Conservation (phyloP, 805 yeast species). For the Citeromyces matritensis region DNA sequence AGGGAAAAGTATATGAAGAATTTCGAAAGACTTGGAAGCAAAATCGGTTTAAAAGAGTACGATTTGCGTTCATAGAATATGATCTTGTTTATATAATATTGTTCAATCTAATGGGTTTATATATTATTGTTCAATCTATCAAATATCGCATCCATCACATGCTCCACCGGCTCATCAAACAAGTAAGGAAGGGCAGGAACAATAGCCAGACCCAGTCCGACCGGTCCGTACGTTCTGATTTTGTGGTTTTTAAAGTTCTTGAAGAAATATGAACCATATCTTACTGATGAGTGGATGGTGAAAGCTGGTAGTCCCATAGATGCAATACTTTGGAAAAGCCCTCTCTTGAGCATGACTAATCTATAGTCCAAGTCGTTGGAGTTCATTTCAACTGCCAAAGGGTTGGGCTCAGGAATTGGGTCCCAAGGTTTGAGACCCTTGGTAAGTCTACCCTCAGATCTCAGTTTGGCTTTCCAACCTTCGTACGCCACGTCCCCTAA, state of each 20-base stretch:
- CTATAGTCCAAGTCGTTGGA: constrained; percentile 42
- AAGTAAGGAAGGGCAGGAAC: constrained; percentile 68
- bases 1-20: constrained; percentile 40
- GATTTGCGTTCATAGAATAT: constrained; percentile 33
- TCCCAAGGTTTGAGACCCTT: constrained; percentile 63
- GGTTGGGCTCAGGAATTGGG: constrained; percentile 22
- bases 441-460: constrained; percentile 46
- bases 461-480: constrained; percentile 56
- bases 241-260: constrained; percentile 33
- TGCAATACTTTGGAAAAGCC: constrained; percentile 69
- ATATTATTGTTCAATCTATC: constrained; percentile 17
- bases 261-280: constrained; percentile 49
- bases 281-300: constrained; percentile 66
- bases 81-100: not conserved
- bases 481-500: constrained; percentile 63
- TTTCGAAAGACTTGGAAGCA: constrained; percentile 49
- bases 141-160: constrained; percentile 46
- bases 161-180: constrained; percentile 75
- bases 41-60: constrained; percentile 57
- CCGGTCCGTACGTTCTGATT: constrained; percentile 59
- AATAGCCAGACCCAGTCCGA: constrained; percentile 58
- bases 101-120: not conserved
- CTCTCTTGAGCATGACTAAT: constrained; percentile 49
- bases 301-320: constrained; percentile 82
- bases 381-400: constrained; percentile 17